Evolutionary conservation across 768 basidiomycete genomes (phyloP).

Genomic region (Mycena latifolia): DNA sequence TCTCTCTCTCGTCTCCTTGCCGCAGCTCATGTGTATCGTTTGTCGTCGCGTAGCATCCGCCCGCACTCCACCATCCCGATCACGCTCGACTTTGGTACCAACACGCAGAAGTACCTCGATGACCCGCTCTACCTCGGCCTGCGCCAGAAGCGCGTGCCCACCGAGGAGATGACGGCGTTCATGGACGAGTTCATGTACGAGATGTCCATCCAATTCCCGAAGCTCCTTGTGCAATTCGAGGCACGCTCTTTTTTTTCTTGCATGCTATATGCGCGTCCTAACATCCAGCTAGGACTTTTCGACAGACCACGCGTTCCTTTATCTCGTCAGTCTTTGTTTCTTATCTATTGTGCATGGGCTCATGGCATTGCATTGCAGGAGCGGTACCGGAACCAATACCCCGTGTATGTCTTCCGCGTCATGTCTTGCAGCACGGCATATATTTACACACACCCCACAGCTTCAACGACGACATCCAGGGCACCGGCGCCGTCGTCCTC

Average conservation of each 20-base stretch:
- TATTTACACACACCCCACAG: neutral
- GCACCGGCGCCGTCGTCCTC: constrained; percentile 92
- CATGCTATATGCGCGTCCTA: constrained; percentile 3
- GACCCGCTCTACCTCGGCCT: constrained; percentile 94
- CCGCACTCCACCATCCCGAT: constrained; percentile 86
- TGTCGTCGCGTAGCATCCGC: constrained; percentile 65
- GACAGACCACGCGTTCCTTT: constrained; percentile 91
- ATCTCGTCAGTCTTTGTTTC: constrained; percentile 63
- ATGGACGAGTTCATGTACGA: constrained; percentile 96
- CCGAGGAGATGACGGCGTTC: constrained; percentile 79
- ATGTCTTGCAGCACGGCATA: neutral
- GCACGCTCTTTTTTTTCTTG: constrained; percentile 46
- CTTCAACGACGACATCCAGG: constrained; percentile 94
- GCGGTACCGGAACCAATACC: constrained; percentile 73
- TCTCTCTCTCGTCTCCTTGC: too few relatives aligned
- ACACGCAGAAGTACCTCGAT: constrained; percentile 81
- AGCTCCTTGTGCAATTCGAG: constrained; percentile 89
- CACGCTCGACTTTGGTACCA: constrained; percentile 90
- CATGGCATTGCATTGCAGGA: constrained; percentile 12
- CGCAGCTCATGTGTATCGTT: too few relatives aligned
- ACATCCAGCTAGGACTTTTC: constrained; percentile 78
- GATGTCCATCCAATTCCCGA: constrained; percentile 80
- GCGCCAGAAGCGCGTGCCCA: constrained; percentile 74
- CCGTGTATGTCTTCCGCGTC: constrained; percentile 48
- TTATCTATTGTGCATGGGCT: neutral